A percentile compares a stretch with the other conserved stretches of the same genome.
Evolutionary conservation across 2,329 filamentous ascomycete genomes (phyloP).

Genomic region (Orbilia brochopaga): DNA sequence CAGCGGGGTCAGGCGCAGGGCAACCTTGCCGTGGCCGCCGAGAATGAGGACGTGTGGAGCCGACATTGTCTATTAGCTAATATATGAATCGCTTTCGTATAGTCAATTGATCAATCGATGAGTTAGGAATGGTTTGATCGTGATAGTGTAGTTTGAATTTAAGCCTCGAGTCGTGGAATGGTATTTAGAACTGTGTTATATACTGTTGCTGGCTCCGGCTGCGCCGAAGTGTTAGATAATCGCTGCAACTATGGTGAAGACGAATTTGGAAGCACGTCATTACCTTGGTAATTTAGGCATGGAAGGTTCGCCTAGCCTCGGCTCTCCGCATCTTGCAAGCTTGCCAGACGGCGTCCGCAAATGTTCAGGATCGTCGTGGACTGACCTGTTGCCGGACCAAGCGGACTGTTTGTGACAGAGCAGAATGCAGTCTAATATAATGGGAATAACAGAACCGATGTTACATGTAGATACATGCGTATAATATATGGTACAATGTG

Average conservation of each 20-base stretch:
- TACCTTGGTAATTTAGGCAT: no score
- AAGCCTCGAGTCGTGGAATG: no score
- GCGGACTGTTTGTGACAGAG: no score
- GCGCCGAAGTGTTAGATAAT: no score
- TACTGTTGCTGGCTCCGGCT: no score
- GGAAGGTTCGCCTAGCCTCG: slow-evolving; percentile 42
- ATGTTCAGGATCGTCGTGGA: not conserved
- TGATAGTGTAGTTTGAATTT: no score
- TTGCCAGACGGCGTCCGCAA: not conserved
- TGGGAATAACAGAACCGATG: no score
- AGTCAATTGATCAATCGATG: not conserved
- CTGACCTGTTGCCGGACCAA: not conserved
- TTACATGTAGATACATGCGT: no score
- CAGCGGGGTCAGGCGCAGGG: slow-evolving; percentile 75
- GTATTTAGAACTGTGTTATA: no score
- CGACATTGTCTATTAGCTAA: slow-evolving; percentile 21
- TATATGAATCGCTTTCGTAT: not conserved
- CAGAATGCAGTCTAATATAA: no score
- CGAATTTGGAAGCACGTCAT: slow-evolving; percentile 50
- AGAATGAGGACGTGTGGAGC: slow-evolving; percentile 44
- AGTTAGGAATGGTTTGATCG: not conserved
- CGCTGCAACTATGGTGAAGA: no score
- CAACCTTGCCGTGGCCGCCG: slow-evolving; percentile 76
- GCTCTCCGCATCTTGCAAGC: slow-evolving; percentile 40
- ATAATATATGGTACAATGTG: no score